These are phyloP conservation scores for Trichoderma breve DNA, from an alignment of 2,329 filamentous ascomycete species.

Conservation along the genomic window DNA sequence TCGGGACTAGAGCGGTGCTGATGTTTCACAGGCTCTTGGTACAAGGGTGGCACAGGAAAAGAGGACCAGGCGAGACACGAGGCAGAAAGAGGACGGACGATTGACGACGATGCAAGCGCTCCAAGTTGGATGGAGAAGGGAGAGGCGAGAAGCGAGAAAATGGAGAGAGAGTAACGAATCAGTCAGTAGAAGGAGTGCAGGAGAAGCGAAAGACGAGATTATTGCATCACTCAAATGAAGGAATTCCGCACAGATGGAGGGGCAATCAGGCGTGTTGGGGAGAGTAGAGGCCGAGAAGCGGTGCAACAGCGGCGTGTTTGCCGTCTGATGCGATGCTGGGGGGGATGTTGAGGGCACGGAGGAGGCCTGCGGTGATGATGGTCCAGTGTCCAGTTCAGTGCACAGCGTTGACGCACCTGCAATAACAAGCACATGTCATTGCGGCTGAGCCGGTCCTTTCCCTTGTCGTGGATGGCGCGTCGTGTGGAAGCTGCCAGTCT, in stretches of 20 bases:
- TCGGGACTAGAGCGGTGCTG: background rate
- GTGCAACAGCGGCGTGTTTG: background rate
- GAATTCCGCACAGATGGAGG: background rate
- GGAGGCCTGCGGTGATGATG: background rate
- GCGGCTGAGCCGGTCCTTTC: background rate
- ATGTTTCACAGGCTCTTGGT: background rate
- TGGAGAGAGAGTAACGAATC: background rate
- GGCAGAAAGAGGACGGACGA: background rate
- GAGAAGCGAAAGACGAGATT: slow-evolving; percentile 5
- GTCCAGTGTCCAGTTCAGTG: background rate
- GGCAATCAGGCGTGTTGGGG: background rate
- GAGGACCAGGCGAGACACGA: background rate
- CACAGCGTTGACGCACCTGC: background rate
- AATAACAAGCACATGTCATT: slow-evolving; percentile 14
- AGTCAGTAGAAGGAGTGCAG: background rate
- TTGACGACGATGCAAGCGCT: background rate
- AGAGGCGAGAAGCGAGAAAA: background rate
- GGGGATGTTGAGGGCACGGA: background rate
- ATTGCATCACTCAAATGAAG: background rate
- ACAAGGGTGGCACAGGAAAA: background rate
- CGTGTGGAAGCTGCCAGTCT: background rate
- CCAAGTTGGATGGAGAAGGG: background rate
- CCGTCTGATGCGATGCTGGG: background rate
- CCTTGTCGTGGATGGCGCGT: slow-evolving; percentile 9
- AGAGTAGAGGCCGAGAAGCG: background rate